Evolutionary conservation across 148 eudicot species (phyloP), one percentile per base, ranked within the genome.

Genomic region (Chenopodium berlandieri): DNA sequence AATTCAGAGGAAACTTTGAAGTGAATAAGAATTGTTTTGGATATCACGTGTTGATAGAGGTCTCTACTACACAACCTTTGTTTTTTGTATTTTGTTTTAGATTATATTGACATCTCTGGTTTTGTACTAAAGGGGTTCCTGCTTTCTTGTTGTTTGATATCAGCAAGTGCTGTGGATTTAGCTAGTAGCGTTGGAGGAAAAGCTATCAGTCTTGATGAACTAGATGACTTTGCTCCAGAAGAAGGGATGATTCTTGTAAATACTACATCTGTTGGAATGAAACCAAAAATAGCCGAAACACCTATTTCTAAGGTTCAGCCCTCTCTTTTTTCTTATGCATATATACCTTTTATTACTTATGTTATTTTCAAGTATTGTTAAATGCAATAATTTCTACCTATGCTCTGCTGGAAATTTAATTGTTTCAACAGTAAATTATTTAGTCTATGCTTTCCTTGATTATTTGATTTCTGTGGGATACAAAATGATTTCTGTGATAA

Each of bases 261-360:
- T 84, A 86, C 98, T 22, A 94, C 98, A 62, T 89, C 98, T 37
- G 89, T 94, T 52, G 98, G 98, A 63, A 94, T 94, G 98, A 91
- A 91, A 76, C 98, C 98, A 47, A 89, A 81, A n/a, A 71, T 88
- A 68, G 86, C 90, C n/a, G 90, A 87, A 69, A 86, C 97, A 16
- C 98, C 97, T 44, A 78, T 94, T 78, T 77, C 93, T 71, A 94
- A 94, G 97, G 98, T 94, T 81, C 16, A 66, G 73, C n/a, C 19
- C 62, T 69, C 80, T 65, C 71, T 64, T 77, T 56, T 16, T 4
- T 25, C 9, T 54, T 47, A 1, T 32, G 23, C 56, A 23, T 81
- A 72, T 70, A 72, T 22, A 0, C 16, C 9, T 0, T 20, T 20
- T 44, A 27, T 1, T 44, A 9, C 30, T 27, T 27, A 27, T 27